Conservation (phyloP, 2,329 filamentous ascomycete genomes). For the Ophiostoma quercus region DNA sequence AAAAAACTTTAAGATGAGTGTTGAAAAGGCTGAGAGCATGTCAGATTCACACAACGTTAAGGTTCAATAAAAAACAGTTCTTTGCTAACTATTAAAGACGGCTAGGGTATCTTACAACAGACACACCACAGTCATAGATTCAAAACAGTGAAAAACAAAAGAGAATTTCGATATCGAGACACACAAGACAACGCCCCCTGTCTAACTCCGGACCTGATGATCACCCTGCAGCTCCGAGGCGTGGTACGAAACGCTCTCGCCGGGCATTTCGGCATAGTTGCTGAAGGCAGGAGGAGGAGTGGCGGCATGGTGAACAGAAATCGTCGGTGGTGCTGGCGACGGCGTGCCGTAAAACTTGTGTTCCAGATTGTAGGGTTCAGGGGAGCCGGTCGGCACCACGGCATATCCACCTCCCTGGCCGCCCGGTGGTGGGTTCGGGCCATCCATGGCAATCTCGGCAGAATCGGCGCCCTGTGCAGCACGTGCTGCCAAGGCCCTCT, state of each 20-base stretch:
- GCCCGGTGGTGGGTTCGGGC: neutral
- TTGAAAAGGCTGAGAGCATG: no score
- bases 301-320: neutral
- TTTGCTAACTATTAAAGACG: neutral
- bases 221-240: neutral
- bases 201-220: neutral
- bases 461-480: neutral
- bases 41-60: no score
- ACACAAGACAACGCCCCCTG: no score
- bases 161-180: no score
- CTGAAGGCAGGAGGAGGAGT: neutral
- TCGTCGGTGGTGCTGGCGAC: neutral
- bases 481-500: constrained; percentile 26
- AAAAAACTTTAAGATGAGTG: no score
- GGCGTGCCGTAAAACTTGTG: neutral
- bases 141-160: neutral
- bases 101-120: neutral
- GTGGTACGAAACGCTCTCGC: neutral
- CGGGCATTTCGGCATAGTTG: neutral
- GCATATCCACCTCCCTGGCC: neutral
- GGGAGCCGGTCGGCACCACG: neutral
- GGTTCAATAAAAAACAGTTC: neutral
- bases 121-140: neutral
- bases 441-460: neutral
- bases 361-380: neutral